Conservation (phyloP, 2,329 filamentous ascomycete species). For the Microdochium nivale region DNA sequence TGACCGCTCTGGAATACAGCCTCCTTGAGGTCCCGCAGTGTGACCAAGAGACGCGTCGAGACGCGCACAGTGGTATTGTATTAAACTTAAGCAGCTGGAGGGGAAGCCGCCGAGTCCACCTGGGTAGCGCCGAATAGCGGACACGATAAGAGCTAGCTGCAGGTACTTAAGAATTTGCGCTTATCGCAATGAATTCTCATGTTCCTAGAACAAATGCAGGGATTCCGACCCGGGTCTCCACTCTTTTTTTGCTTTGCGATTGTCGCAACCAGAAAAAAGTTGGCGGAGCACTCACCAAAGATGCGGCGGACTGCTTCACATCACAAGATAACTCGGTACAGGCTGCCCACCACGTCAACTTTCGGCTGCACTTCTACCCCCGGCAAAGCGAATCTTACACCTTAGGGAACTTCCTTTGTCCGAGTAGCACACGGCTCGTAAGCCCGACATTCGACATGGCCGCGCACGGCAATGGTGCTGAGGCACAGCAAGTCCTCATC, state of each 20-base stretch:
- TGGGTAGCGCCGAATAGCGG: background rate
- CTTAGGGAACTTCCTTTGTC: too few relatives aligned
- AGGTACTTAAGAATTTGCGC: background rate
- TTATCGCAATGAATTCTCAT: background rate
- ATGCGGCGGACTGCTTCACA: background rate
- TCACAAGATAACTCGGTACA: too few relatives aligned
- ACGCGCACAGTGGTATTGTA: constrained; percentile 6
- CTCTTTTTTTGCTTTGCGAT: background rate
- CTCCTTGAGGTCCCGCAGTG: background rate
- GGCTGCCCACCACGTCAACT: too few relatives aligned
- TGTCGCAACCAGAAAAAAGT: constrained; percentile 2
- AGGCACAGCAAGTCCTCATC: constrained; percentile 50
- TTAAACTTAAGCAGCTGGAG: background rate
- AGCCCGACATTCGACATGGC: background rate
- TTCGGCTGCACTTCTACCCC: too few relatives aligned
- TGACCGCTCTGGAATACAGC: background rate
- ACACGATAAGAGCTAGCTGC: background rate
- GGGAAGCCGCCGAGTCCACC: background rate
- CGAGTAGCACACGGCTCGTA: background rate
- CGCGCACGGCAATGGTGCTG: constrained; percentile 8
- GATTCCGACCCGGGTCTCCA: background rate
- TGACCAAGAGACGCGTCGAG: constrained; percentile 6
- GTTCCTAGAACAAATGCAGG: background rate
- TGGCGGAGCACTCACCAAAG: background rate
- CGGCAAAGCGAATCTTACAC: too few relatives aligned